Evolutionary conservation across 306 rosid genomes (phyloP).

Genomic region (Inga laurina): DNA sequence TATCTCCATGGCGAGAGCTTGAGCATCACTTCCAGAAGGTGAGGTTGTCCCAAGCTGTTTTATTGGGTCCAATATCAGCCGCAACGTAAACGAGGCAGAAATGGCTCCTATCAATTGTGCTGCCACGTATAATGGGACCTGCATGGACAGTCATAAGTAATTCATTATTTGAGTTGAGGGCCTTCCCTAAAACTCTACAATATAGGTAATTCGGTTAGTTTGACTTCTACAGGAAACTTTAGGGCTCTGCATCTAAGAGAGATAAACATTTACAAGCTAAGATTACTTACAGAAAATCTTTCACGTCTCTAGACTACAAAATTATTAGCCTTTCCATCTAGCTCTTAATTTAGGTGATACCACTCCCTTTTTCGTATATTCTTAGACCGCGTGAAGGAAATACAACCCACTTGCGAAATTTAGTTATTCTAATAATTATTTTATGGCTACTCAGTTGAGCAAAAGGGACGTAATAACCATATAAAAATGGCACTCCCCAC

Average conservation of each 20-base stretch:
- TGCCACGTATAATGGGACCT: constrained; percentile 78
- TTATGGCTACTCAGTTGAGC: background rate
- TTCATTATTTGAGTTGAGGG: background rate
- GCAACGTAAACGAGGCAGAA: constrained; percentile 66
- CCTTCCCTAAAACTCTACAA: background rate
- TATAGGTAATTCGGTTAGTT: background rate
- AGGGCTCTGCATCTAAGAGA: background rate
- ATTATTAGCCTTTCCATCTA: background rate
- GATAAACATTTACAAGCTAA: too few relatives aligned
- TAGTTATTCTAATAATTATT: background rate
- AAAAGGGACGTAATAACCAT: background rate
- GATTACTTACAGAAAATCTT: too few relatives aligned
- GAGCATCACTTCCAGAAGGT: constrained; percentile 56
- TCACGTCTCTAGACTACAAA: too few relatives aligned
- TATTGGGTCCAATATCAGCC: constrained; percentile 51
- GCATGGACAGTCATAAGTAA: background rate
- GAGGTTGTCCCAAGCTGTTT: constrained; percentile 58
- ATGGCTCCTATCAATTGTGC: constrained; percentile 77
- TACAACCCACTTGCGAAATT: background rate
- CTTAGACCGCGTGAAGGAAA: background rate
- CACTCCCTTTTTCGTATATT: background rate
- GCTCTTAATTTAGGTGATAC: background rate
- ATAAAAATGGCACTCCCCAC: background rate
- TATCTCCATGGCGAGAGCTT: constrained; percentile 71
- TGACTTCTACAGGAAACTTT: background rate